phyloP scores from a whole-genome alignment of 176 grass and related monocot species.

The Hyparrhenia diplandra region DNA sequence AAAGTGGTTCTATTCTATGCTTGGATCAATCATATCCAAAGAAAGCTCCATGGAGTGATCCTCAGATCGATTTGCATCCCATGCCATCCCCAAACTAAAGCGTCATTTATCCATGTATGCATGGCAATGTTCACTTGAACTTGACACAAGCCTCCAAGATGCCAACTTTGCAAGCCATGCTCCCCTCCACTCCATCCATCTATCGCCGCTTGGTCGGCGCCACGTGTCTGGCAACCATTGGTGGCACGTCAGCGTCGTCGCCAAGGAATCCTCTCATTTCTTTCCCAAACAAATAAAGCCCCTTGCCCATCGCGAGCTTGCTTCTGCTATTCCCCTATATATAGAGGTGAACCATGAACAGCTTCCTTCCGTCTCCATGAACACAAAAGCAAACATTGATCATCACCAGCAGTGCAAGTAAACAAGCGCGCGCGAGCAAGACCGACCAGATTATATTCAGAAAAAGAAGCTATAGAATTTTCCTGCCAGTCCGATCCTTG shows the following conservation, averaged over 20 bases:
- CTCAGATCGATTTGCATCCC: not conserved
- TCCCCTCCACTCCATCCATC: not conserved
- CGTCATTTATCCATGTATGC: not conserved
- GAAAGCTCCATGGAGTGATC: slow-evolving; percentile 11
- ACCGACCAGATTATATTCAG: not conserved
- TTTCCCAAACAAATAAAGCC: slow-evolving; percentile 33
- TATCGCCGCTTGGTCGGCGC: slow-evolving; percentile 25
- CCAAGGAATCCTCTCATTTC: slow-evolving; percentile 36
- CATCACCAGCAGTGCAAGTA: not conserved
- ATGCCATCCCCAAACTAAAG: too few species aligned
- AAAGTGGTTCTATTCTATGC: slow-evolving; percentile 1
- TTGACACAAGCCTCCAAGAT: not conserved
- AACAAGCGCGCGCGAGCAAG: not conserved
- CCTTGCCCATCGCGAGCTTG: not conserved
- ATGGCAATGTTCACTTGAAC: not conserved
- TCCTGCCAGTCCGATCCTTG: not conserved
- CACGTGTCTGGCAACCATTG: not conserved
- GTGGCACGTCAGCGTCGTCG: not conserved
- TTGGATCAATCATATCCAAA: not conserved
- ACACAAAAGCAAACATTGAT: not conserved
- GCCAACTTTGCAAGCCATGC: not conserved
- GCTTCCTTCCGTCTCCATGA: slow-evolving; percentile 12
- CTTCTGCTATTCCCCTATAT: not conserved
- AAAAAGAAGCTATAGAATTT: not conserved
- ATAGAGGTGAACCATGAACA: not conserved